A percentile compares a stretch with the other conserved stretches of the same genome.
These are phyloP conservation scores for Beauveria bassiana DNA, from an alignment of 2,329 filamentous ascomycete genomes.

Conservation along the genomic window DNA sequence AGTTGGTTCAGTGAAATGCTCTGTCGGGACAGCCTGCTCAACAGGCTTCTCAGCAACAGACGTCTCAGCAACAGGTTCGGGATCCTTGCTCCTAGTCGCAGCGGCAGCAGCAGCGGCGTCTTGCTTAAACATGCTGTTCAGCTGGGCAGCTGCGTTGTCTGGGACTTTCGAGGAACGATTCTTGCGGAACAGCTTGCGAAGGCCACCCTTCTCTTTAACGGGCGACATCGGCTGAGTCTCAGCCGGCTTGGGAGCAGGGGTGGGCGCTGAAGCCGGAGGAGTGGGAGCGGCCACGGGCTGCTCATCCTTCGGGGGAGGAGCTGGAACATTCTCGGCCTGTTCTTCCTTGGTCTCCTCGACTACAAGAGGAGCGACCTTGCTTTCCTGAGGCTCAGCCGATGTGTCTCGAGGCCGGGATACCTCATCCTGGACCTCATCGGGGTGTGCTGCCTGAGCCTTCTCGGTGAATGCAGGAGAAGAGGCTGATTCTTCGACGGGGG, in stretches of 20 bases:
- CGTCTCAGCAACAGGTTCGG: conserved; percentile 15
- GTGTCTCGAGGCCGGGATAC: background rate
- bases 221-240: conserved; percentile 6
- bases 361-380: background rate
- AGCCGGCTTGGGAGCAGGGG: conserved; percentile 16
- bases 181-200: conserved; percentile 61
- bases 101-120: conserved; percentile 19
- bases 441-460: background rate
- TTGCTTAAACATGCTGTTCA: conserved; percentile 42
- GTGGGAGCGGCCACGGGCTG: conserved; percentile 12
- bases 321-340: background rate
- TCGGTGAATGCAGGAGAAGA: background rate
- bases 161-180: conserved; percentile 50
- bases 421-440: background rate
- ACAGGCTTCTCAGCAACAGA: background rate
- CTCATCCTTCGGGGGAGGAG: conserved; percentile 20
- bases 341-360: background rate
- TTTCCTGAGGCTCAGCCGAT: background rate
- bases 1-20: conserved; percentile 3
- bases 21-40: background rate
- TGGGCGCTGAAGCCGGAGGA: conserved; percentile 27
- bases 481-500: background rate
- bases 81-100: conserved; percentile 17
- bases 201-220: conserved; percentile 39
- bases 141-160: conserved; percentile 43